Conservation (phyloP, 106 monocot species). For the Vanilla planifolia region DNA sequence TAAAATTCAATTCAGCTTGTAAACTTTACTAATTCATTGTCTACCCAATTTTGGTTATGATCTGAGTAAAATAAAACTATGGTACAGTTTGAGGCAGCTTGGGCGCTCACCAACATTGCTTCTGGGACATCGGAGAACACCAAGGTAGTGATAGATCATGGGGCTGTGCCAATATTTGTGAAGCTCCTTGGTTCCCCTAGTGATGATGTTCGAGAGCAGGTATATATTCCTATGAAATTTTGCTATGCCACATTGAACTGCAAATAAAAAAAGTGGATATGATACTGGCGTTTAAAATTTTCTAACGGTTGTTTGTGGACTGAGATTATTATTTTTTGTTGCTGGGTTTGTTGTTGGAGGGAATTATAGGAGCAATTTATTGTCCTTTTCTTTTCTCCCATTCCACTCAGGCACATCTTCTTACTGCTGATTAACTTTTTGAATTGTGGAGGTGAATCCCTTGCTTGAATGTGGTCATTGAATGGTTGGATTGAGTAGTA, state of each 20-base stretch:
- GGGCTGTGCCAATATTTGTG: slow-evolving; percentile 46
- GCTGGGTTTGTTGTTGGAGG: no score
- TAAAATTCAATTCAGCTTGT: neutral
- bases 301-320: no score
- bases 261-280: neutral
- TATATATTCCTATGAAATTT: slow-evolving; percentile 5
- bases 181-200: slow-evolving; percentile 33
- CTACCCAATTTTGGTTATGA: neutral
- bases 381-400: no score
- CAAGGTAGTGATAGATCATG: slow-evolving; percentile 48
- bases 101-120: slow-evolving; percentile 45
- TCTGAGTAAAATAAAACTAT: neutral
- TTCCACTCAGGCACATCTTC: no score
- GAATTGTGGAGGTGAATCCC: no score
- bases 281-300: no score
- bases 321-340: no score
- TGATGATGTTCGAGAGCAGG: slow-evolving; percentile 51
- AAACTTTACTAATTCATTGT: neutral
- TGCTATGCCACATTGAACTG: neutral
- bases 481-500: no score
- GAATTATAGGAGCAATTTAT: no score
- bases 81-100: slow-evolving; percentile 40
- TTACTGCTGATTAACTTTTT: no score
- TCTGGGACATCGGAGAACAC: slow-evolving; percentile 47
- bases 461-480: no score